phyloP scores from a whole-genome alignment of 129 eudicot species.

The Pittosporum tobira region DNA sequence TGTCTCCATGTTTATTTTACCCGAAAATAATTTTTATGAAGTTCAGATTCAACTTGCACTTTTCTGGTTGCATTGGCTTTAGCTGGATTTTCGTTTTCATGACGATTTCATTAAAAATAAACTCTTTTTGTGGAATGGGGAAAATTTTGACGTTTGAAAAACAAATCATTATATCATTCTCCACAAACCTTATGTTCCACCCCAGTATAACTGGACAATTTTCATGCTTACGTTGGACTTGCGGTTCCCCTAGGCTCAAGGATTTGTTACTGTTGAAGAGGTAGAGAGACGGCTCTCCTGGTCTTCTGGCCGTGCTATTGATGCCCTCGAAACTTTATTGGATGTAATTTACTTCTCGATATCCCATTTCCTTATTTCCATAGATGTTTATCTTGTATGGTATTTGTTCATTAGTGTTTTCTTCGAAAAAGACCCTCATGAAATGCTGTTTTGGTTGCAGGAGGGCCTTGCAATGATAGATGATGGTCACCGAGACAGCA shows the following conservation, averaged over 20 bases:
- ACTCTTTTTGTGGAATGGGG: too few species aligned
- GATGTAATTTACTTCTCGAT: constrained; percentile 45
- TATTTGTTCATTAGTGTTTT: background rate
- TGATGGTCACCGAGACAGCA: constrained; percentile 83
- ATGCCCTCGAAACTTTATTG: constrained; percentile 81
- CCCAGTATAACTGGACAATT: background rate
- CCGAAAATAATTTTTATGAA: background rate
- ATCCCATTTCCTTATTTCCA: background rate
- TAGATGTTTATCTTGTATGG: background rate
- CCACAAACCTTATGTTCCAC: background rate
- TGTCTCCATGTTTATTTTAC: background rate
- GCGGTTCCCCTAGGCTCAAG: constrained; percentile 57
- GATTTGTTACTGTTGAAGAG: constrained; percentile 83
- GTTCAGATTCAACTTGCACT: too few species aligned
- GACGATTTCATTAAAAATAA: too few species aligned
- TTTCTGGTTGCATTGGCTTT: too few species aligned
- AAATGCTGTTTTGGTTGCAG: constrained; percentile 28
- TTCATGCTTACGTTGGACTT: background rate
- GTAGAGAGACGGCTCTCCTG: constrained; percentile 76
- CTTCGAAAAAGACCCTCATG: background rate
- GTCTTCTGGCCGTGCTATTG: constrained; percentile 90
- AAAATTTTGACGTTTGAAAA: too few species aligned
- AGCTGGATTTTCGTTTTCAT: too few species aligned
- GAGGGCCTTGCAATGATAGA: constrained; percentile 98
- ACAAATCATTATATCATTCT: background rate